Conservation (phyloP, 805 yeast species). For the Candida golubevii region DNA sequence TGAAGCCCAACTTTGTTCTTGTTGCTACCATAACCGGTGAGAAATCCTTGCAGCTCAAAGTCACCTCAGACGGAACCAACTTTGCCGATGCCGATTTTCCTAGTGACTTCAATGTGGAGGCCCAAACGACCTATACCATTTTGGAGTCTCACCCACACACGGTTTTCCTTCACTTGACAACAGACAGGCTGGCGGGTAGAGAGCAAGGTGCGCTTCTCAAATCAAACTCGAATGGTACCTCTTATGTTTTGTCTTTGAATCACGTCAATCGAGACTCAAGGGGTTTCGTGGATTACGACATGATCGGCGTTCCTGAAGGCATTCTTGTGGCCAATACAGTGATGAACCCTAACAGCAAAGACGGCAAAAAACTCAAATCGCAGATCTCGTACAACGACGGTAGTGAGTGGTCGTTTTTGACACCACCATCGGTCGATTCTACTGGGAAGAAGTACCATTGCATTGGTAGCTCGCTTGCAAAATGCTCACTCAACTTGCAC, state of each 20-base stretch:
- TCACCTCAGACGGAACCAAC: slow-evolving; percentile 69
- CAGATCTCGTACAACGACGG: slow-evolving; percentile 88
- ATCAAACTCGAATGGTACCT: slow-evolving; percentile 89
- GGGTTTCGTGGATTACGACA: slow-evolving; percentile 89
- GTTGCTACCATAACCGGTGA: slow-evolving; percentile 56
- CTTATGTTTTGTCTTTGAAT: slow-evolving; percentile 63
- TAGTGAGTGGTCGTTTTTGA: slow-evolving; percentile 71
- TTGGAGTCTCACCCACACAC: slow-evolving; percentile 69
- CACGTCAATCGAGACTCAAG: slow-evolving; percentile 66
- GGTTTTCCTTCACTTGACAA: slow-evolving; percentile 79
- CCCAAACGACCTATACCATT: slow-evolving; percentile 64
- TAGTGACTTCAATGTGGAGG: slow-evolving; percentile 49
- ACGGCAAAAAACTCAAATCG: slow-evolving; percentile 58
- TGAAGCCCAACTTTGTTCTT: slow-evolving; percentile 65
- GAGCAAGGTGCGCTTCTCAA: slow-evolving; percentile 81
- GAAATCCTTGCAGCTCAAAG: slow-evolving; percentile 56
- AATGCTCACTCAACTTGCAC: slow-evolving; percentile 81
- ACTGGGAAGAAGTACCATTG: slow-evolving; percentile 57
- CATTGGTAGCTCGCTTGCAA: slow-evolving; percentile 41
- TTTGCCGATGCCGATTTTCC: slow-evolving; percentile 86
- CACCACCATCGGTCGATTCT: slow-evolving; percentile 66
- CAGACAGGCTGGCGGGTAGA: slow-evolving; percentile 41
- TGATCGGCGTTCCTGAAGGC: slow-evolving; percentile 80
- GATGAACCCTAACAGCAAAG: slow-evolving; percentile 43
- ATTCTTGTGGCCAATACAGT: slow-evolving; percentile 73